phyloP scores from a whole-genome alignment of 148 eudicot genomes.

The Cornus controversa region DNA sequence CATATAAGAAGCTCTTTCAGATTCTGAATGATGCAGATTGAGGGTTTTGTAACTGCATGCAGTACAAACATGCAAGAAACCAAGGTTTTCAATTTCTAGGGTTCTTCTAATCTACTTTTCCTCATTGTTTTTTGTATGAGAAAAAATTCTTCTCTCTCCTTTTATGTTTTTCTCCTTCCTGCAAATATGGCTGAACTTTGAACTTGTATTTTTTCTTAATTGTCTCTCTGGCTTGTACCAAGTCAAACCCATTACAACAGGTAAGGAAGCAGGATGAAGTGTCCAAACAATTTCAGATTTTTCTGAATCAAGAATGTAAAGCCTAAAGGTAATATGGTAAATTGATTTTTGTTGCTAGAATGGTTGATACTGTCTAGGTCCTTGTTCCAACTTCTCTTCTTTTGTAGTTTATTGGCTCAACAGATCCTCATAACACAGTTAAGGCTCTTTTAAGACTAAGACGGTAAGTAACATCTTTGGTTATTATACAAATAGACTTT shows the following conservation, averaged over 20 bases:
- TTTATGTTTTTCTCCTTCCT: background rate
- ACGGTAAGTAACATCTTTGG: background rate
- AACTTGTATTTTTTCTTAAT: background rate
- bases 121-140: background rate
- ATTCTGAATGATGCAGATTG: background rate
- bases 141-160: too few species aligned
- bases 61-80: background rate
- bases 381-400: background rate
- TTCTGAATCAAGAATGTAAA: background rate
- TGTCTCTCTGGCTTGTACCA: background rate
- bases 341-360: background rate
- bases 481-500: too few species aligned
- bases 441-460: background rate
- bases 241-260: background rate
- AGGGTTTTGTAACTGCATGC: background rate
- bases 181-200: background rate
- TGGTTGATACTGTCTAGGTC: background rate
- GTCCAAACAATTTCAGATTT: background rate
- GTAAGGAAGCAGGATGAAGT: background rate
- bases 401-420: background rate
- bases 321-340: background rate
- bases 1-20: background rate
- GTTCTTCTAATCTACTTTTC: too few species aligned
- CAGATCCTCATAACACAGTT: background rate
- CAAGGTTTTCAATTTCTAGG: background rate